Percentiles rank a stretch among this genome's conserved stretches.
phyloP scores from a whole-genome alignment of 805 yeast species.

The Debaryomyces prosopidis region DNA sequence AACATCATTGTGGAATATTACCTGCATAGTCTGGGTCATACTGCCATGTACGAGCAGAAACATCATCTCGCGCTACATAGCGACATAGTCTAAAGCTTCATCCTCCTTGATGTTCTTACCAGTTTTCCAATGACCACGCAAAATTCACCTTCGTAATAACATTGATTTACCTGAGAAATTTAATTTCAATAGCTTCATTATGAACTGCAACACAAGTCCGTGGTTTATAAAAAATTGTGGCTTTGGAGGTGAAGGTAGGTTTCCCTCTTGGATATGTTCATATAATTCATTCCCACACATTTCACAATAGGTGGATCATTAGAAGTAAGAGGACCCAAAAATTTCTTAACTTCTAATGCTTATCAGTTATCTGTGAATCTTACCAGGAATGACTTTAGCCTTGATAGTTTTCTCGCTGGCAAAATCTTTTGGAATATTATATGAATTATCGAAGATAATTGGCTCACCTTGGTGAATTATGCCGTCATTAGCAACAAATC shows the following conservation, averaged over 20 bases:
- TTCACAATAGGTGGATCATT: conserved; percentile 31
- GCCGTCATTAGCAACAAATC: conserved; percentile 50
- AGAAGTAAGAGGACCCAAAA: conserved; percentile 13
- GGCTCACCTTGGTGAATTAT: conserved; percentile 50
- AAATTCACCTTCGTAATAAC: conserved; percentile 57
- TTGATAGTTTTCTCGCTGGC: conserved; percentile 32
- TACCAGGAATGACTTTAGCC: conserved; percentile 48
- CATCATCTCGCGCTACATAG: conserved; percentile 57
- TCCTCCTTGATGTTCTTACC: conserved; percentile 43
- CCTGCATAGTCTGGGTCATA: conserved; percentile 24
- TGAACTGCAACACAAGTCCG: conserved; percentile 46
- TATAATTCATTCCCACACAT: conserved; percentile 54
- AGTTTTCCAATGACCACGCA: conserved; percentile 53
- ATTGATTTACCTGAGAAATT: conserved; percentile 35
- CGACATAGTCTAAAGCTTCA: conserved; percentile 46
- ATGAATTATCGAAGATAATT: conserved; percentile 28
- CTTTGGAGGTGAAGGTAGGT: conserved; percentile 42
- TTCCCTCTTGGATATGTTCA: conserved; percentile 41
- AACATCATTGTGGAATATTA: conserved; percentile 44
- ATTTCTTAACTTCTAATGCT: conserved; percentile 5
- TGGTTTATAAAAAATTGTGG: conserved; percentile 57
- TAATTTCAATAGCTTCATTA: conserved; percentile 38
- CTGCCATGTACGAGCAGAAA: conserved; percentile 61
- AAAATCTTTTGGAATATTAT: conserved; percentile 23
- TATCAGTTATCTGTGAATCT: conserved; percentile 35